Percentiles rank a stretch among this genome's conserved stretches.
Conservation (phyloP, 164 flowering plant species). For the Sextonia rubra region DNA sequence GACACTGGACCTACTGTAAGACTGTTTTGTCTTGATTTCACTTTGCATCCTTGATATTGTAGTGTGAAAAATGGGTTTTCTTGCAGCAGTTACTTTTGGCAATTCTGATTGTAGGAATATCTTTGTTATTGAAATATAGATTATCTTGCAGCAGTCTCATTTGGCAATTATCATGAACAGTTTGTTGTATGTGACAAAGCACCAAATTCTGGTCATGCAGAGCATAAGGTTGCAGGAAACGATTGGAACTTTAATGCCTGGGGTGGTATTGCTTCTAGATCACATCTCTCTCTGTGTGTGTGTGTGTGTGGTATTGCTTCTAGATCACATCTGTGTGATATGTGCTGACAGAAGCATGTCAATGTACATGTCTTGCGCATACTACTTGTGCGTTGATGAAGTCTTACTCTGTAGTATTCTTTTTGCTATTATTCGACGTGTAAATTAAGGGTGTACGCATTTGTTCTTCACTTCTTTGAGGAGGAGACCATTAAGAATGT, state of each 20-base stretch:
- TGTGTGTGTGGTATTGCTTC: slow-evolving; percentile 40
- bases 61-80: background rate
- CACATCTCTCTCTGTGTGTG: background rate
- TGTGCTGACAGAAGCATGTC: background rate
- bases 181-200: slow-evolving; percentile 50
- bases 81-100: background rate
- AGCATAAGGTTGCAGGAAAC: slow-evolving; percentile 65
- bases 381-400: too few relatives aligned
- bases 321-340: background rate
- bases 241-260: slow-evolving; percentile 93
- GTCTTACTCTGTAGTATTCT: too few relatives aligned
- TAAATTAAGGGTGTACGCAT: too few relatives aligned
- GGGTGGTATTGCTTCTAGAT: slow-evolving; percentile 59
- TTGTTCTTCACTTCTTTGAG: too few relatives aligned
- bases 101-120: background rate
- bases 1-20: slow-evolving; percentile 95
- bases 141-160: background rate
- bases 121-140: background rate
- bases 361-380: background rate
- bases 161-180: slow-evolving; percentile 29
- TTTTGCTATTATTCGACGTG: too few relatives aligned
- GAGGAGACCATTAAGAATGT: too few relatives aligned
- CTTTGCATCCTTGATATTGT: background rate
- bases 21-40: background rate
- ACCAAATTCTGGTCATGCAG: slow-evolving; percentile 18